Base-by-base conservation (phyloP, 2,329 filamentous ascomycete genomes). In the Talaromyces sp. region DNA sequence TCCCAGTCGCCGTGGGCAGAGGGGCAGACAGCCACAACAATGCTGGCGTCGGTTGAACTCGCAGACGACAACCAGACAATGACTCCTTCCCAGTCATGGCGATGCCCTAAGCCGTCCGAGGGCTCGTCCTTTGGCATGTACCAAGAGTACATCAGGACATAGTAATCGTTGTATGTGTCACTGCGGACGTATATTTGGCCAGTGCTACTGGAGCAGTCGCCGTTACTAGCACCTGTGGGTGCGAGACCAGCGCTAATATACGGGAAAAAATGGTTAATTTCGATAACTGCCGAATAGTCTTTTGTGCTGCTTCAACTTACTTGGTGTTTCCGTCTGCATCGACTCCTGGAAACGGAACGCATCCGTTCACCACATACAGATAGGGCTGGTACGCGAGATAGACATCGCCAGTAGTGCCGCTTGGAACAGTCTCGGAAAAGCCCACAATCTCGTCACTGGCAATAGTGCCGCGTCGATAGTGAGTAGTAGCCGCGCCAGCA, bases 321-420 rank as follows among this genome's bases (percentile, higher is more conserved):
- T 80, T 77, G 16, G 82, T 87, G 66, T 88, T 79, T 2, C 86
- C 86, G 0, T 75, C 71, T 0, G 78, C 78, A 64, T 88, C 82
- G 1, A 88, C 85, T 1, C 82, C 85, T 0, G 85, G 85, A 68
- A 86, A 88, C 0, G 85, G 84, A 8, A 87, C 85, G 64, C 86
- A 88, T 53, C 86, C 85, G 66, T 84, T 83, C 18, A 79, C 77
- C 5, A 87, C 81, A 10, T 84, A 67, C 5, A 87, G 76, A 59
- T 76, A 79, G 0, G 84, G 85, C 72, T 87, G 81, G 72, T 85
- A 87, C 59, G 82, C 81, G 50, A 82, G 69, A 65, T 84, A 84
- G 28, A 85, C 69, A 2, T 75, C 69, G 14, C 85, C 85, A 0
- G 73, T 69, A 1, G 73, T 73, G 5, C 76, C 77, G 50, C 72